phyloP scores from a whole-genome alignment of 768 basidiomycete species.

The Trametes cingulata region DNA sequence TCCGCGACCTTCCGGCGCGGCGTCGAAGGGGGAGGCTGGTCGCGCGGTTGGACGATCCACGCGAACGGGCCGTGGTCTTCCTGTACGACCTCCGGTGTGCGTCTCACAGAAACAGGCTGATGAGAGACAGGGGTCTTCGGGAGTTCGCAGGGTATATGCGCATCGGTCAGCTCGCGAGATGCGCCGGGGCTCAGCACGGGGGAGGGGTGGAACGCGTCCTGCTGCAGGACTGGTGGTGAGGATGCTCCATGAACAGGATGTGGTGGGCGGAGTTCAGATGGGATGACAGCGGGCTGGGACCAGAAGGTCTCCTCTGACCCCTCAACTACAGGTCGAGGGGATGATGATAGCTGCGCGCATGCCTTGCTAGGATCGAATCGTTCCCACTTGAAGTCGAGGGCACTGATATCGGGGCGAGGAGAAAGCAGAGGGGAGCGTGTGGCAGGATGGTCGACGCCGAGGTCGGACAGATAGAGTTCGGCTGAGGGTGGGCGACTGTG shows the following conservation, averaged over 20 bases:
- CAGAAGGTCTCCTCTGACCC: constrained; percentile 11
- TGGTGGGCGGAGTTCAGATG: background rate
- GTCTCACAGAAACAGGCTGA: too few species aligned
- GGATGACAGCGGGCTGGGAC: background rate
- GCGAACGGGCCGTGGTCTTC: background rate
- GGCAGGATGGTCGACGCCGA: too few species aligned
- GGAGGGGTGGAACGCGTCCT: background rate
- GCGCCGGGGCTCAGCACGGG: background rate
- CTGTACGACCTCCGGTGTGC: background rate
- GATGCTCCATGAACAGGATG: background rate
- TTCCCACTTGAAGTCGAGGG: constrained; percentile 57
- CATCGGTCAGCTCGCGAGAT: background rate
- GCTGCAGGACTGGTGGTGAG: background rate
- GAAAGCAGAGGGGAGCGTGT: background rate
- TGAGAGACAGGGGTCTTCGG: background rate
- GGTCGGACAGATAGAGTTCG: too few species aligned
- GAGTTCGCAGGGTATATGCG: too few species aligned
- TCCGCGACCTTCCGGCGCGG: background rate
- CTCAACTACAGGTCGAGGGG: background rate
- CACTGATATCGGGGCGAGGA: constrained; percentile 6
- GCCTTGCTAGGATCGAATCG: constrained; percentile 40
- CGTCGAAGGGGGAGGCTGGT: background rate
- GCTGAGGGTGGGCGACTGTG: too few species aligned
- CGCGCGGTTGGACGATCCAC: constrained; percentile 9
- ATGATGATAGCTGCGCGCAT: background rate